Base-by-base conservation (phyloP, 352 stramenopile genomes). In the Globisporangium middletonii region DNA sequence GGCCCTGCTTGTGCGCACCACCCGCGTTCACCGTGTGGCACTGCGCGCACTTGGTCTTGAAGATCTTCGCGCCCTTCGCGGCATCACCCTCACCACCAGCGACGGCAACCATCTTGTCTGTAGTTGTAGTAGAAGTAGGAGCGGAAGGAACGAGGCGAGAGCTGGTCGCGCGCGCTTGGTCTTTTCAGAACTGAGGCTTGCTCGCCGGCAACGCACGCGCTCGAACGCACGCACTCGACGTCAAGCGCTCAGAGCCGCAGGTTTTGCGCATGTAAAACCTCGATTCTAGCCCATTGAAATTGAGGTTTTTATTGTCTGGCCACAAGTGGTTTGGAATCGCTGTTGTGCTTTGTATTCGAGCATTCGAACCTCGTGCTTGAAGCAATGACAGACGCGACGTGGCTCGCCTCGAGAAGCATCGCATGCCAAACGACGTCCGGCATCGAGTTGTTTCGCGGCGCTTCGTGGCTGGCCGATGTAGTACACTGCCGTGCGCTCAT, bases 1-100 rank as follows among this genome's bases (percentile, higher is more conserved):
- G 97, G 61, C 97, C 97, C 83, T 99, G 96, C 94, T 99, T 99
- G 92, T 99, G 96, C 13, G 89, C 76, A 41, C 84, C 95, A 46
- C 92, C 97, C 11, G 67, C 57, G 59, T 88, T 79, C 44, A 93
- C 86, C 52, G 88, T 97, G 82, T 98, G 91, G 86, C 92, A 98
- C 77, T 98, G 93, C 61, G 90, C 83, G 75, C 93, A 98, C 86
- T 98, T 98, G 72, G 92, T 98, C 91, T 98, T 98, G 75, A 98
- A 98, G 71, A 97, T 97, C 86, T 97, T 97, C 62, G 89, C 89
- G 53, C 89, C 90, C 73, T 94, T 96, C 41, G 75, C 69, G 56
- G 80, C 82, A 65, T 95, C 86, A 79, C 87, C 85, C 48, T 70
- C 63, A 67, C 63, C 68, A 65, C 62, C 59, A 19, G 59, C 59